A percentile compares a stretch with the other conserved stretches of the same genome.
These are phyloP conservation scores for Adansonia digitata DNA, from an alignment of 345 rosid species.

Conservation along the genomic window DNA sequence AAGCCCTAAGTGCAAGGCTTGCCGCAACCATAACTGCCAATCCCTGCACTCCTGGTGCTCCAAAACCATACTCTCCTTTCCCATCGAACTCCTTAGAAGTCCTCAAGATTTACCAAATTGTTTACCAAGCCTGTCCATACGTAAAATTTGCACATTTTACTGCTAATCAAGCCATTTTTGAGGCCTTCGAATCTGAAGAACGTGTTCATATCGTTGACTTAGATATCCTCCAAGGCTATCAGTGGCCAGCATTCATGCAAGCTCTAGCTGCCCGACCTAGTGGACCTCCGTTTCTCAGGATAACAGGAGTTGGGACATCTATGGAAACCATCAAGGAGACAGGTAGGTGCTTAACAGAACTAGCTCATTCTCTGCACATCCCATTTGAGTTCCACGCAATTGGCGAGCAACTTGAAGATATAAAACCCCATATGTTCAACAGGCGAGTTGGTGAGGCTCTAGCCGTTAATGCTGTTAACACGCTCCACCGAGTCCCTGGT, in stretches of 20 bases:
- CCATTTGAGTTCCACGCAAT: conserved; percentile 61
- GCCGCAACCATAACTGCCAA: conserved; percentile 40
- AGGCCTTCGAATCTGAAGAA: conserved; percentile 64
- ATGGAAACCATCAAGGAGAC: conserved; percentile 45
- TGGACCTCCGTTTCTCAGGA: conserved; percentile 56
- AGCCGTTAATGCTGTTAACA: conserved; percentile 47
- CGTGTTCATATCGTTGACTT: conserved; percentile 70
- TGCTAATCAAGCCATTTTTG: conserved; percentile 65
- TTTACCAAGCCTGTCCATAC: conserved; percentile 67
- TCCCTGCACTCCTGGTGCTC: conserved; percentile 19
- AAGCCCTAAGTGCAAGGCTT: conserved; percentile 53
- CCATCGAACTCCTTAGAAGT: conserved; percentile 50
- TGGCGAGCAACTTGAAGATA: conserved; percentile 51
- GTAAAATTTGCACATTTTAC: conserved; percentile 69
- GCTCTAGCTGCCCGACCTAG: conserved; percentile 56
- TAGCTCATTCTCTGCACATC: conserved; percentile 59
- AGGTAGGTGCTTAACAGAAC: conserved; percentile 53
- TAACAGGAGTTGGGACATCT: conserved; percentile 50
- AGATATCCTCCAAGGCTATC: conserved; percentile 68
- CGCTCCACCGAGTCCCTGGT: conserved; percentile 49
- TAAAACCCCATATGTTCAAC: conserved; percentile 63
- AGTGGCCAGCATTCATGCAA: conserved; percentile 82
- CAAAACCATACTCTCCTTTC: conserved; percentile 38
- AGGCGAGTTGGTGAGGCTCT: conserved; percentile 60
- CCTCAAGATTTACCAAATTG: conserved; percentile 55